Base-by-base conservation (phyloP, 2,329 filamentous ascomycete species). In the Boeremia exigua region DNA sequence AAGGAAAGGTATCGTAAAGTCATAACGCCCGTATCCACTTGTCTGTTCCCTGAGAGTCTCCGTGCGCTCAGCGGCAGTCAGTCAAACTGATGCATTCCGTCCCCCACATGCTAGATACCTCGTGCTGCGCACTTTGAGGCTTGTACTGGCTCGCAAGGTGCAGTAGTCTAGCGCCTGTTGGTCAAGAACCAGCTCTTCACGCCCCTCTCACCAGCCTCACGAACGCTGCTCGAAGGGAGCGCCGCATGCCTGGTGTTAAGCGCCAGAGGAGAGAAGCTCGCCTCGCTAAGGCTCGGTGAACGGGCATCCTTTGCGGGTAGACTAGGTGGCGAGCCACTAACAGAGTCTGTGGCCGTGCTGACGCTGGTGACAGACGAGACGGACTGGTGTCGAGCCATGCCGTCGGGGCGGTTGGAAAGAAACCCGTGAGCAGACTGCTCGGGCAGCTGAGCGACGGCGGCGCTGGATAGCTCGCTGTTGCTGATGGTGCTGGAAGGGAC, bases 351-450 rank as follows among this genome's bases (percentile, higher is more conserved):
- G 45, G 61, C 54, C 48, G 61, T 56, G 30, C 34, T 60, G 54
- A 58, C 50, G 51, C 59, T 47, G 36, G 28, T 58, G 55, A 68
- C 59, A n/a, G 69, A 72, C 9, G 65, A 69, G 55, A 72, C 45
- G 19, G 70, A 73, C 37, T 62, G 48, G 60, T 71, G 65, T 60
- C 70, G 66, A 3, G 61, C 47, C 42, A 60, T 52, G 43, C 23
- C 25, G 25, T 42, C 19, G 48, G 67, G 49, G 25, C 64, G 65
- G 70, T 75, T 75, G 68, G 71, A 74, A 68, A 75, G 72, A 69
- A 75, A 75, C 56, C 61, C 62, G 68, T 75, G 70, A 63, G 63
- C 48, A 63, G 63, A 40, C 54, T 65, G 54, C 60, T 67, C 56
- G 60, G 63, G 37, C 58, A 66, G 57, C 43, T 51, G 42, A 56